Conservation (phyloP, 2,329 filamentous ascomycete species). For the Verticillium isaacii region DNA sequence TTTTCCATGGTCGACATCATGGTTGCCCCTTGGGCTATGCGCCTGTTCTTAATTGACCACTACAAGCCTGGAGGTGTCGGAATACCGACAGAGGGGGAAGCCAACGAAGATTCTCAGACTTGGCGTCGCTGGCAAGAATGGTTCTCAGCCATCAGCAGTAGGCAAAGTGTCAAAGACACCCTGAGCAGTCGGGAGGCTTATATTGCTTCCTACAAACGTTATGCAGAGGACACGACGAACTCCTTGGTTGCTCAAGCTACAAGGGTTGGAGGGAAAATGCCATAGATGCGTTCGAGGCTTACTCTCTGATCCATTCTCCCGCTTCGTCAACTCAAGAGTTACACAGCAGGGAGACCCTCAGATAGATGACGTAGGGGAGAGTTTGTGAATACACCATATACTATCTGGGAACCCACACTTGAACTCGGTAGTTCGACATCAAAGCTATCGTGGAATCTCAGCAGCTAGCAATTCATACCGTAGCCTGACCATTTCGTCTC, state of each 20-base stretch:
- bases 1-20: constrained; percentile 67
- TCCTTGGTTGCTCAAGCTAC: constrained; percentile 59
- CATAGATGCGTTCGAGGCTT: constrained; percentile 27
- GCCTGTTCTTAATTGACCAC: constrained; percentile 70
- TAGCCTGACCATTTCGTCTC: too few species aligned
- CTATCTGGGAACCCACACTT: too few species aligned
- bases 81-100: constrained; percentile 27
- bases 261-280: constrained; percentile 57
- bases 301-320: too few species aligned
- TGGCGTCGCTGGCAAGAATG: constrained; percentile 66
- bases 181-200: constrained; percentile 65
- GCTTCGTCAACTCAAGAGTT: too few species aligned
- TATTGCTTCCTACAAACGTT: constrained; percentile 62
- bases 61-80: constrained; percentile 58
- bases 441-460: too few species aligned
- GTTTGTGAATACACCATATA: too few species aligned
- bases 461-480: too few species aligned
- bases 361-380: too few species aligned
- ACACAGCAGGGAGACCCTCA: too few species aligned
- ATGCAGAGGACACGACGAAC: constrained; percentile 61
- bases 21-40: constrained; percentile 67
- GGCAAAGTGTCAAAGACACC: constrained; percentile 62
- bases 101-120: constrained; percentile 41
- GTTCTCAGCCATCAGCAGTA: constrained; percentile 52
- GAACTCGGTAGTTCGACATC: too few species aligned